phyloP scores from a whole-genome alignment of 768 basidiomycete genomes.

The Leucosporidium yakuticum region DNA sequence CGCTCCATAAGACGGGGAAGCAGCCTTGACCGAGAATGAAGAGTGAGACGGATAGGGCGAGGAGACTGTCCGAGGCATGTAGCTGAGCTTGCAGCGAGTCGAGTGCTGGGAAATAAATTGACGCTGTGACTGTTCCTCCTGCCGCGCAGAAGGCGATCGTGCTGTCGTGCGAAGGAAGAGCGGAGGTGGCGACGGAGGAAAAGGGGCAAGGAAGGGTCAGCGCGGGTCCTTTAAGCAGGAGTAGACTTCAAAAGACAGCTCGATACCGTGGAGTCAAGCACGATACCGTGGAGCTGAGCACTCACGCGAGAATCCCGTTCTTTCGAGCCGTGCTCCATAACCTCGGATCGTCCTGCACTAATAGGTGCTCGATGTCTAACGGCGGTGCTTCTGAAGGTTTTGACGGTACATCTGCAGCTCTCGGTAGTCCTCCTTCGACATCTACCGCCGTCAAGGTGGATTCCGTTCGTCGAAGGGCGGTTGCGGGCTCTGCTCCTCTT shows the following conservation, averaged over 20 bases:
- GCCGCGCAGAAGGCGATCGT: constrained; percentile 12
- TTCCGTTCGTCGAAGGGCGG: too few species aligned
- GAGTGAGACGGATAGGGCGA: constrained; percentile 63
- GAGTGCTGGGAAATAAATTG: constrained; percentile 31
- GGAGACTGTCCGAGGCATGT: constrained; percentile 56
- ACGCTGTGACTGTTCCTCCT: constrained; percentile 21
- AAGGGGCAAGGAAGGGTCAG: not conserved
- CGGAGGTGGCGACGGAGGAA: not conserved
- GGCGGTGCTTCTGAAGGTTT: not conserved
- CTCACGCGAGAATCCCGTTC: constrained; percentile 18
- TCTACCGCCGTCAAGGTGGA: too few species aligned
- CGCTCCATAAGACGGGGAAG: constrained; percentile 60
- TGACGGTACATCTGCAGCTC: too few species aligned
- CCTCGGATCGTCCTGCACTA: constrained; percentile 35
- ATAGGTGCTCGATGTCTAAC: constrained; percentile 28
- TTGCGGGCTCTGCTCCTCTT: too few species aligned
- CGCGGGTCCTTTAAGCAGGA: not conserved
- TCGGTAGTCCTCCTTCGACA: too few species aligned
- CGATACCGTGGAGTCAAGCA: not conserved
- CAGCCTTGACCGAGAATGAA: constrained; percentile 67
- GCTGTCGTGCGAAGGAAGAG: not conserved
- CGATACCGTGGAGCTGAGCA: not conserved
- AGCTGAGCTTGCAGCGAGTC: constrained; percentile 45
- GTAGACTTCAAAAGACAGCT: too few species aligned
- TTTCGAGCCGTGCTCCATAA: constrained; percentile 20